These are phyloP conservation scores for Quercus phellos DNA, from an alignment of 331 rosid genomes.

Conservation along the genomic window DNA sequence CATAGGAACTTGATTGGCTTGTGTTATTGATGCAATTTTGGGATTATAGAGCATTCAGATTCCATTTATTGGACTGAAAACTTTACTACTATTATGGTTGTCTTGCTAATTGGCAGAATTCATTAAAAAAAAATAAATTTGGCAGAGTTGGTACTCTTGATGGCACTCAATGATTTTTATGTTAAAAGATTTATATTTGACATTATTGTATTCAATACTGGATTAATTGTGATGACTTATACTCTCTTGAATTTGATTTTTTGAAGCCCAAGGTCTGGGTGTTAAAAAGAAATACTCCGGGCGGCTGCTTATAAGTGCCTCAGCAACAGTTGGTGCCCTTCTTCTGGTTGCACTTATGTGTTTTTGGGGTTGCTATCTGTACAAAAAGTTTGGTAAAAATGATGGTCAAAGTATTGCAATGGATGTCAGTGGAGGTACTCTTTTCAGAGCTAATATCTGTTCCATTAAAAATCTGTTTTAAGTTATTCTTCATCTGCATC, in stretches of 20 bases:
- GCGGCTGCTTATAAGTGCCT: constrained; percentile 91
- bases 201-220: constrained; percentile 8
- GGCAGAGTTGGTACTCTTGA: constrained; percentile 13
- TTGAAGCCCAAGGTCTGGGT: constrained; percentile 48
- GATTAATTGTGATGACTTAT: constrained; percentile 12
- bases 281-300: constrained; percentile 85
- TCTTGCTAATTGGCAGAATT: not conserved
- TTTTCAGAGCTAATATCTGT: constrained; percentile 22
- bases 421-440: constrained; percentile 86
- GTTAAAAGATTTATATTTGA: constrained; percentile 11
- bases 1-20: constrained; percentile 10
- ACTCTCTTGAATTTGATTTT: constrained; percentile 6
- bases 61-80: not conserved
- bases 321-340: constrained; percentile 95
- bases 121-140: not conserved
- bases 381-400: constrained; percentile 79
- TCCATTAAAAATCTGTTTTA: constrained; percentile 14
- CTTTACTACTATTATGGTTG: constrained; percentile 8
- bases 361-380: constrained; percentile 98
- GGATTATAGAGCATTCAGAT: not conserved
- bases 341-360: constrained; percentile 99
- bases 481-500: constrained; percentile 7
- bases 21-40: not conserved
- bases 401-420: constrained; percentile 64
- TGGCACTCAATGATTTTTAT: not conserved